Evolutionary conservation across 192 early-diverging fungal species (phyloP).

Genomic region (Dissophora ornata): DNA sequence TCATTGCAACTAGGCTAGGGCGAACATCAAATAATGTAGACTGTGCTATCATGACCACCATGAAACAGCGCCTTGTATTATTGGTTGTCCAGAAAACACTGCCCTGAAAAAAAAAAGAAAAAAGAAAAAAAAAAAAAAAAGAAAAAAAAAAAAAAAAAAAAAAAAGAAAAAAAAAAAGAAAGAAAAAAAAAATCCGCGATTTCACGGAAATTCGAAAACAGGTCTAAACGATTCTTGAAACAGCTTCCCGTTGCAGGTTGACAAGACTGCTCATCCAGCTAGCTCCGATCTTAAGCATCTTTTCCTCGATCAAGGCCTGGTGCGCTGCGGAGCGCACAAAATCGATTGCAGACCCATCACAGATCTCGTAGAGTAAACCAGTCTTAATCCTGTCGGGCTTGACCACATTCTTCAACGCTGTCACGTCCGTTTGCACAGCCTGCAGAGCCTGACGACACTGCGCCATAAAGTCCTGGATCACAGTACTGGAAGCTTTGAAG

Average conservation of each 20-base stretch:
- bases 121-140: no score
- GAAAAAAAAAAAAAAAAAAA: no score
- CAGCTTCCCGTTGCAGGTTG: conserved; percentile 38
- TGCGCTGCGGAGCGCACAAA: conserved; percentile 39
- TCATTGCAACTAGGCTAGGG: no score
- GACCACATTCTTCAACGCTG: conserved; percentile 30
- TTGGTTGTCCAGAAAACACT: no score
- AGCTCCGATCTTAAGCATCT: conserved; percentile 38
- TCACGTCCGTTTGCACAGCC: conserved; percentile 28
- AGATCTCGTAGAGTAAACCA: conserved; percentile 44
- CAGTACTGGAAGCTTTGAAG: conserved; percentile 31
- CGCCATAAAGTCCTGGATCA: conserved; percentile 45
- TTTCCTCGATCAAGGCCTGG: conserved; percentile 44
- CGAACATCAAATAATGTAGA: no score
- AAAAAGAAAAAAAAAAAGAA: no score
- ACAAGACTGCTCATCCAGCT: conserved; percentile 52
- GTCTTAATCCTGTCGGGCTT: conserved; percentile 38
- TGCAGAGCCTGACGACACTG: conserved; percentile 40
- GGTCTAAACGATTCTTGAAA: conserved; percentile 28
- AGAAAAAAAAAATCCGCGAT: no score
- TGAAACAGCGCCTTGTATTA: no score
- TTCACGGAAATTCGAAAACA: no score
- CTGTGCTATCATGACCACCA: no score
- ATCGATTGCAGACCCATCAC: conserved; percentile 46
- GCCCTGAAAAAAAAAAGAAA: no score